A percentile compares a stretch with the other conserved stretches of the same genome.
Evolutionary conservation across 2,329 filamentous ascomycete species (phyloP).

Genomic region (Botryotinia convoluta): DNA sequence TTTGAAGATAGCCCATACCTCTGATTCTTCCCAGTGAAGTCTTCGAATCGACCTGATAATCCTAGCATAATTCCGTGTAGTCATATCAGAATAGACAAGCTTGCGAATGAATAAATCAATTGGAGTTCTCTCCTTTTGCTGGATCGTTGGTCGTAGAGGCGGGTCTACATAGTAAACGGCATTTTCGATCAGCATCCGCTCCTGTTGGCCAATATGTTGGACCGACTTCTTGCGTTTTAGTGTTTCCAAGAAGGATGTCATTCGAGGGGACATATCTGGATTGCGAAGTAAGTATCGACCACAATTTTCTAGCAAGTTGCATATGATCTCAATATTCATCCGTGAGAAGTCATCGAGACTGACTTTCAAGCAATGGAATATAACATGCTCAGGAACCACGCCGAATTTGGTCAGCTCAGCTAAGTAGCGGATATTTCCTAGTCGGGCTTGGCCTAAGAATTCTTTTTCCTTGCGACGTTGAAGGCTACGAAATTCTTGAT

Average conservation of each 20-base stretch:
- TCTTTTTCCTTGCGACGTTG: conserved; percentile 98
- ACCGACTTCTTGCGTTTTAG: conserved; percentile 93
- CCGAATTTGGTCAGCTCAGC: conserved; percentile 98
- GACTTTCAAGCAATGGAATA: conserved; percentile 98
- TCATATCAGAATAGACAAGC: conserved; percentile 89
- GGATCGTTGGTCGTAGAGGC: conserved; percentile 86
- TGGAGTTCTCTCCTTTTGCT: conserved; percentile 93
- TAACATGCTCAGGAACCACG: conserved; percentile 95
- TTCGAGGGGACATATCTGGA: conserved; percentile 86
- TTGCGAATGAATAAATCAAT: conserved; percentile 92
- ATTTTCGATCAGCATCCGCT: conserved; percentile 98
- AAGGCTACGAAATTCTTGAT: conserved; percentile 94
- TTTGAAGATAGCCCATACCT: conserved; percentile 49
- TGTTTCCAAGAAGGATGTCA: conserved; percentile 91
- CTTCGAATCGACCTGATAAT: conserved; percentile 92
- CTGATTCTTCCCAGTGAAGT: conserved; percentile 93
- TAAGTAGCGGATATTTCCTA: conserved; percentile 95
- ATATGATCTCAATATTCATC: conserved; percentile 99
- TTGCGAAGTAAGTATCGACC: conserved; percentile 91
- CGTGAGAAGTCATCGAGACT: conserved; percentile 95
- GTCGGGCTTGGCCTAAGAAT: conserved; percentile 88
- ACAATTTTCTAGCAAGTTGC: conserved; percentile 93
- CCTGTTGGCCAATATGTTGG: conserved; percentile 90
- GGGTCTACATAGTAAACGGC: conserved; percentile 98
- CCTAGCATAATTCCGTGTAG: conserved; percentile 89